Conservation (phyloP, 2,329 filamentous ascomycete species). For the Acrodontium crateriforme region DNA sequence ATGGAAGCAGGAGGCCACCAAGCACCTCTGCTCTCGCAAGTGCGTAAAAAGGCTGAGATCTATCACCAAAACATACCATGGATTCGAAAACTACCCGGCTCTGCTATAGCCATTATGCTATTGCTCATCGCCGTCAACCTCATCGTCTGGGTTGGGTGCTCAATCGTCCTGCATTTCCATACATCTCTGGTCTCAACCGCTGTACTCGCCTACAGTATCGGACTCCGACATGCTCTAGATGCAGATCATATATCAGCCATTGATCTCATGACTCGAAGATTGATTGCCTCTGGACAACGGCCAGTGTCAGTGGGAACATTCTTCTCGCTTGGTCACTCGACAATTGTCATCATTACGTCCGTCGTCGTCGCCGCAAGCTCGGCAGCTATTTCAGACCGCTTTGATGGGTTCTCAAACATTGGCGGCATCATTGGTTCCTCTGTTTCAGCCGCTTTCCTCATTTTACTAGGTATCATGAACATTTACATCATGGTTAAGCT, state of each 20-base stretch:
- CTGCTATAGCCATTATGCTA: constrained; percentile 43
- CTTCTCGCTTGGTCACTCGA: constrained; percentile 87
- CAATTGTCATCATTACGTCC: constrained; percentile 81
- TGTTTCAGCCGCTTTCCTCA: constrained; percentile 69
- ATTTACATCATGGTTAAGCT: constrained; percentile 72
- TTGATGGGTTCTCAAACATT: constrained; percentile 64
- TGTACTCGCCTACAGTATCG: constrained; percentile 74
- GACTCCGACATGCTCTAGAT: constrained; percentile 86
- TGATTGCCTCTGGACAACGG: constrained; percentile 71
- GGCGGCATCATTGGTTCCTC: constrained; percentile 84
- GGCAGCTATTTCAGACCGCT: constrained; percentile 65
- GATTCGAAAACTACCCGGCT: constrained; percentile 41
- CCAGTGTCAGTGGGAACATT: constrained; percentile 90
- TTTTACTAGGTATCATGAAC: constrained; percentile 73
- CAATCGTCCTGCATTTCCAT: constrained; percentile 37
- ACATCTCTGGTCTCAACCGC: constrained; percentile 59
- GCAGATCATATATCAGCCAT: constrained; percentile 92
- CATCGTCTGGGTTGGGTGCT: constrained; percentile 44
- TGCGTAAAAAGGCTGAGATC: constrained; percentile 11
- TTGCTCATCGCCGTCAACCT: constrained; percentile 41
- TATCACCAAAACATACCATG: constrained; percentile 41
- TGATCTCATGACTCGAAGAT: constrained; percentile 81
- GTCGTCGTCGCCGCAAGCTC: constrained; percentile 84
- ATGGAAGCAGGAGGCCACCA: constrained; percentile 6
- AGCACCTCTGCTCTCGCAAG: constrained; percentile 6